These are phyloP conservation scores for Mycosphaerella arachidis DNA, from an alignment of 2,329 filamentous ascomycete species.

Conservation along the genomic window DNA sequence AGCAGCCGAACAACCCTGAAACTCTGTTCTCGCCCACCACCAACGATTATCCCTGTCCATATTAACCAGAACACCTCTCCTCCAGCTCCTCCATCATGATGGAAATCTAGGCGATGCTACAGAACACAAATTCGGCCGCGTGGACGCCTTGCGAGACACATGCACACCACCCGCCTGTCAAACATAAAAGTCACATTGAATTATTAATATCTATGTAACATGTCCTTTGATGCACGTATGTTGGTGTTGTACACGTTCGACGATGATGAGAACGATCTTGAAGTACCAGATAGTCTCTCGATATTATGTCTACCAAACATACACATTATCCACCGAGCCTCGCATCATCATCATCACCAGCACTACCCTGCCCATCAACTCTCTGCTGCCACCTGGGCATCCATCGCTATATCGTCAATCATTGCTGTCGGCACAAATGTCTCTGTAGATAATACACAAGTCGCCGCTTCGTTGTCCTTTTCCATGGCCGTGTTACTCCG, in stretches of 20 bases:
- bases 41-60: background rate
- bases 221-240: too few relatives aligned
- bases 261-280: background rate
- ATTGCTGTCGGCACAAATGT: conserved; percentile 1
- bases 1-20: background rate
- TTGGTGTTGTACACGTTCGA: background rate
- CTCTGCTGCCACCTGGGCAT: background rate
- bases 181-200: background rate
- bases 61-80: background rate
- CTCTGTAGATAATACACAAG: conserved; percentile 7
- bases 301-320: background rate
- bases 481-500: background rate
- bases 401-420: background rate
- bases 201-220: too few relatives aligned
- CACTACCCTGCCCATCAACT: background rate
- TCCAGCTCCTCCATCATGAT: background rate
- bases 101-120: background rate
- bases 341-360: background rate
- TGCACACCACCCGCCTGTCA: background rate
- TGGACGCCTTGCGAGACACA: background rate
- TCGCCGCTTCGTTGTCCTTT: background rate
- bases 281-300: background rate
- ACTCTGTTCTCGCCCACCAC: background rate
- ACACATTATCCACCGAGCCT: background rate
- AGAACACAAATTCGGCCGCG: background rate